Evolutionary conservation across 148 eudicot species (phyloP), one percentile per base, ranked within the genome.

Genomic region (Fagopyrum homotropicum): DNA sequence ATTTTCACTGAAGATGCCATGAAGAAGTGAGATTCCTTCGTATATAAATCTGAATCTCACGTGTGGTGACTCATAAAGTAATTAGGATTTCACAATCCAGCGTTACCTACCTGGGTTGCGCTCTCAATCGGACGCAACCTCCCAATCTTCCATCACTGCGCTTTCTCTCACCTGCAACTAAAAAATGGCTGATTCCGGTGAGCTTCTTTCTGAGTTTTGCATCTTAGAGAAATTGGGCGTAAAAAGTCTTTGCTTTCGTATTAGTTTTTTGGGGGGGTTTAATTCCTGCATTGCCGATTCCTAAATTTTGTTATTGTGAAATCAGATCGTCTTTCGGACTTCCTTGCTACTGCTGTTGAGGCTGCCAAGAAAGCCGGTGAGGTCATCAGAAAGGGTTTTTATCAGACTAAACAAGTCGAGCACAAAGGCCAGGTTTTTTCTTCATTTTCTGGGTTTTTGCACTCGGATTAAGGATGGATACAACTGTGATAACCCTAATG

Each of bases 391-490:
- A 80, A 83, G 22, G 96, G 88, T 6, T 92, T 92, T 76, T 84
- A 90, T 57, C 70, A 84, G 85, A 87, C 88, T 55, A 92, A 92
- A 84, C 79, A 81, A 76, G 96, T 92, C 78, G 98, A 90, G 87
- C 98, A 92, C 83, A 92, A 90, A 84, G 96, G 98, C 86, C 75
- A 61, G 91, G 97, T 92, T 51, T 9, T 52, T 22, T 15, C 15
- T 14, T 74, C 5, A 14, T 15, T 56, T 40, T 74, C 49, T 14
- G 69, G 43, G 44, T 75, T 66, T 6, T 17, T 43, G 63, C 47
- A 26, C 15, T 52, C 40, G 10, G 19, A 44, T 12, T 22, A 45
- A n/a, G 16, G 5, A 2, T 54, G 19, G 35, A 46, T 55, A 17
- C 15, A 45, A 52, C 35, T n/a, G 48, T 45, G 8, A 54, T 40